Conservation (phyloP, 2,329 filamentous ascomycete species). For the Harringtonia aguacate region DNA sequence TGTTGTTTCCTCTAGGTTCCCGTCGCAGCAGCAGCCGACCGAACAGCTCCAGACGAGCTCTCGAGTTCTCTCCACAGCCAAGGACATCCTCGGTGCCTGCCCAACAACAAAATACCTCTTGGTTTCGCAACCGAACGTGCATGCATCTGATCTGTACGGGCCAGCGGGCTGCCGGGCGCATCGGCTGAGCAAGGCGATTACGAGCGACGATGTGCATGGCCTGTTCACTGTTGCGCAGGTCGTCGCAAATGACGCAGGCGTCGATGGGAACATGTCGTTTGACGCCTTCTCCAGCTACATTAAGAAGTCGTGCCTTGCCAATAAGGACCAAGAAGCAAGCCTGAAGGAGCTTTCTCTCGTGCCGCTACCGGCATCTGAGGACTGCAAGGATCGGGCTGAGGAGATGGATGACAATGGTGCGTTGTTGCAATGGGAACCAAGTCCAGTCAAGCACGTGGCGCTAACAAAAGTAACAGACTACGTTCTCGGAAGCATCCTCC, state of each 20-base stretch:
- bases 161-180: conserved; percentile 39
- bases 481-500: conserved; percentile 38
- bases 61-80: conserved; percentile 30
- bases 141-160: conserved; percentile 54
- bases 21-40: conserved; percentile 18
- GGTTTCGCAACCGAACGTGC: conserved; percentile 65
- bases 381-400: conserved; percentile 32
- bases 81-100: conserved; percentile 51
- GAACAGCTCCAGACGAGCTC: conserved; percentile 38
- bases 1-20: conserved; percentile 16
- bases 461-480: conserved; percentile 26
- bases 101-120: conserved; percentile 68
- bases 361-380: conserved; percentile 24
- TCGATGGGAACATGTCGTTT: conserved; percentile 30
- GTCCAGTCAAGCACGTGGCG: neutral
- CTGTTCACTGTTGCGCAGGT: conserved; percentile 46
- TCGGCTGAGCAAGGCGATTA: conserved; percentile 35
- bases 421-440: conserved; percentile 5
- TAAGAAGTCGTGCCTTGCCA: conserved; percentile 30
- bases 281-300: conserved; percentile 33
- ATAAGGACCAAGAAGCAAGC: conserved; percentile 21
- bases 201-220: conserved; percentile 22
- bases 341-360: conserved; percentile 30
- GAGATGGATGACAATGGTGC: conserved; percentile 37
- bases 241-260: conserved; percentile 15